Conservation (phyloP, 192 early-diverging fungal genomes). For the Lobosporangium transversale region DNA sequence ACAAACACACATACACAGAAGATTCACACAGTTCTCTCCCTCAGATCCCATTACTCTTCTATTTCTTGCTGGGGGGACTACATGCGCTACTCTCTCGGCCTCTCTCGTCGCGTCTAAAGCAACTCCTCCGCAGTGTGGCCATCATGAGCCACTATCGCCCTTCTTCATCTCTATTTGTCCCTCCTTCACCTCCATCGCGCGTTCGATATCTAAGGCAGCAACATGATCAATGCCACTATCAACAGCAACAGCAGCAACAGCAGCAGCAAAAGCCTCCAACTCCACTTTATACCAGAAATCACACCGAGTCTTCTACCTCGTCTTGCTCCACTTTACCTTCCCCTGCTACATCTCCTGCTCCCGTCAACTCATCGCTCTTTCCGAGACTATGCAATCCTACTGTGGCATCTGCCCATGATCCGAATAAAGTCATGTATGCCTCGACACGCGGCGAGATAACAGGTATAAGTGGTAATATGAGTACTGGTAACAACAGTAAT, state of each 20-base stretch:
- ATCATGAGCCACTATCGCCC: no score
- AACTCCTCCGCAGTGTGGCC: no score
- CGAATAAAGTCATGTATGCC: background rate
- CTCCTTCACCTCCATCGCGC: no score
- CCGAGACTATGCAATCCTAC: background rate
- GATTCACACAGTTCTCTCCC: no score
- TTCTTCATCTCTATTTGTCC: no score
- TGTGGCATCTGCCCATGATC: slow-evolving; percentile 1
- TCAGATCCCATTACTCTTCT: no score
- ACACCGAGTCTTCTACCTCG: background rate
- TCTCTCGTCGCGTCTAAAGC: no score
- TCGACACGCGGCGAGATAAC: background rate
- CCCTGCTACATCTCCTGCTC: background rate
- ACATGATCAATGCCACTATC: no score
- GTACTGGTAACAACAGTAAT: background rate
- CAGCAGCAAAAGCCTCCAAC: background rate
- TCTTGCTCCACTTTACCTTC: background rate
- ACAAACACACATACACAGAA: no score
- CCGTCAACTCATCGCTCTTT: background rate
- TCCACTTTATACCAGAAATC: background rate
- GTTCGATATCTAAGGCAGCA: no score
- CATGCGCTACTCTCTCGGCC: no score
- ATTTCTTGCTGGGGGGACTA: no score
- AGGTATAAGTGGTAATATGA: background rate
- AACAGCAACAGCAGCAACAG: background rate